Conservation (phyloP, 2,329 filamentous ascomycete genomes). For the Penicillium sp. region DNA sequence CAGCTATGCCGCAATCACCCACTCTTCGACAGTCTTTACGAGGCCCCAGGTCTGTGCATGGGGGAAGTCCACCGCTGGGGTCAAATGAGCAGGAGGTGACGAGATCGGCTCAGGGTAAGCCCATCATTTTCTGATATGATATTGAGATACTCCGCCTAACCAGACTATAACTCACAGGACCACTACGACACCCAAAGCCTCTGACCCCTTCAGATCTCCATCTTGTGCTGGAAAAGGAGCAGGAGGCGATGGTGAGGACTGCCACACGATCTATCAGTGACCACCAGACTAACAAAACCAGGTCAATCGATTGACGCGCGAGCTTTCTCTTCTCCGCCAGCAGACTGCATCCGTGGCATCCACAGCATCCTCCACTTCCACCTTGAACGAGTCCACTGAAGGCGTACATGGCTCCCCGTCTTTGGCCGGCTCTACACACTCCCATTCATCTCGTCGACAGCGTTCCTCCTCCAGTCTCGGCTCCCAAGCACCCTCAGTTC, state of each 20-base stretch:
- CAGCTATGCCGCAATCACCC: conserved; percentile 36
- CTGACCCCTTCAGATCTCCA: conserved; percentile 88
- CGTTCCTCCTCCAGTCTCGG: conserved; percentile 58
- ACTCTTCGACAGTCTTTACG: conserved; percentile 45
- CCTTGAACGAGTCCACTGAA: conserved; percentile 51
- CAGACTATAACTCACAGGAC: conserved; percentile 52
- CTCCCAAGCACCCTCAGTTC: conserved; percentile 41
- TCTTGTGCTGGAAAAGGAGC: conserved; percentile 87
- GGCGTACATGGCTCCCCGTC: conserved; percentile 42
- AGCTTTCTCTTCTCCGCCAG: conserved; percentile 78
- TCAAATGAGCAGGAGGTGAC: conserved; percentile 37
- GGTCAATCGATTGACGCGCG: conserved; percentile 91
- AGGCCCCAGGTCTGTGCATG: not conserved
- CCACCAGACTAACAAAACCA: conserved; percentile 35
- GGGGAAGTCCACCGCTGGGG: conserved; percentile 26
- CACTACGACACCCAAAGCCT: conserved; percentile 81
- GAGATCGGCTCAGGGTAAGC: conserved; percentile 43
- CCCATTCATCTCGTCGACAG: conserved; percentile 56
- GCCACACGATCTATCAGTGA: not conserved
- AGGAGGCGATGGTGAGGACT: conserved; percentile 80
- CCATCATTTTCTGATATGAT: not conserved
- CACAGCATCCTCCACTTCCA: conserved; percentile 58
- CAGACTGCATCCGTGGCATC: conserved; percentile 64
- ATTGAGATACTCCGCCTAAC: not conserved
- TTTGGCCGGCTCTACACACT: conserved; percentile 51